Evolutionary conservation across 2,329 filamentous ascomycete genomes (phyloP), one percentile per base, ranked within the genome.

Genomic region (Sphaerulina musiva): DNA sequence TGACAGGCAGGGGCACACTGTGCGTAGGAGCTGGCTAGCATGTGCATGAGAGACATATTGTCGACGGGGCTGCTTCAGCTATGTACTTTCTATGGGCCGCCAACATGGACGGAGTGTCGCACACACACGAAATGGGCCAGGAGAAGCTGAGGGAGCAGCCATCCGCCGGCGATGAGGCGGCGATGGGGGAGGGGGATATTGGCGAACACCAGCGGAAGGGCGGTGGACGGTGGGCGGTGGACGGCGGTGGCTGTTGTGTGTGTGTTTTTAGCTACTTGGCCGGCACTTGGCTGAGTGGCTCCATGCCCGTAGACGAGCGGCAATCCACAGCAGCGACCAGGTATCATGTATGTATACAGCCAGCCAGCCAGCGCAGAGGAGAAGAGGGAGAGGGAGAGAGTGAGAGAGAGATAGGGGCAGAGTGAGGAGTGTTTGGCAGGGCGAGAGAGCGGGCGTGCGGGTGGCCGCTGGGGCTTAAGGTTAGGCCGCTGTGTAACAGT

Each of bases 401-500:
- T 4, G 6, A 14, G 38, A 14, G 38, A 17, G 14, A 17, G 14
- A 17, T 17, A 17, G 14, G 38, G 9, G 3, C 1, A 10, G 14
- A 11, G 1, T 6, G 36, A 10, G 2, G 6, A 39, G 36, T 14
- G 11, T 6, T 42, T 42, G 17, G 40, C 14, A 42, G 14, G n/a
- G 40, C 40, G 20, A 42, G 20, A 6, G n/a, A 32, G 56, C 49
- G 23, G 14, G 14, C 14, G 14, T 17, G 14, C 14, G 14, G 49
- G 23, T n/a, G 58, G 59, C 53, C 58, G 53, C 48, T 34, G 46
- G 51, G 48, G 57, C 48, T 55, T 29, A 29, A 29, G 26, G 26
- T 29, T 29, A n/a, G 36, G 36, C 46, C 46, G 38, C 38, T 54
- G 62, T 64, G 55, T 54, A 55, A 64, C 61, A 12, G 56, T 60